phyloP scores from a whole-genome alignment of 352 stramenopile species.

The Globisporangium apiculatum region DNA sequence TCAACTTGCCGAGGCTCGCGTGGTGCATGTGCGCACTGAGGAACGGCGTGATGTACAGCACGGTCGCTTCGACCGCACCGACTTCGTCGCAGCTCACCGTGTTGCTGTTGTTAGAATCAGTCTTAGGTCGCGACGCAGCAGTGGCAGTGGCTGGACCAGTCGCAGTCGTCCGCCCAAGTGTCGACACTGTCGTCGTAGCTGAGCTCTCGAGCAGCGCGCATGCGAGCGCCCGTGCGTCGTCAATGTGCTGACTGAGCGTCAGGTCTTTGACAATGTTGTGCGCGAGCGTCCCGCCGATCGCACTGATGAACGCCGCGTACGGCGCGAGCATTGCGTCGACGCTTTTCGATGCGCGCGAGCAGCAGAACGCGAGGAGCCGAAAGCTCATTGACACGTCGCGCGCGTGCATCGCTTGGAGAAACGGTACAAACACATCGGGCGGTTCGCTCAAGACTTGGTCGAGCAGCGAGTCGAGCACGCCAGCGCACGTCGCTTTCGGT shows the following conservation, averaged over 20 bases:
- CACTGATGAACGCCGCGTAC: constrained; percentile 60
- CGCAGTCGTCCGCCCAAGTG: not conserved
- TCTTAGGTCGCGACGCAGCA: not conserved
- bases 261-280: constrained; percentile 65
- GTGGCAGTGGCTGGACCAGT: too few species aligned
- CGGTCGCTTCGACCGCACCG: constrained; percentile 49
- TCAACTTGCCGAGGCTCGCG: constrained; percentile 47
- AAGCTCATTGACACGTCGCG: constrained; percentile 71
- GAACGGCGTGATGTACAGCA: constrained; percentile 55
- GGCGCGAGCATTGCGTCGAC: constrained; percentile 48
- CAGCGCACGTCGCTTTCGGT: constrained; percentile 51
- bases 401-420: constrained; percentile 74
- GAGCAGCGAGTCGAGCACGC: constrained; percentile 74
- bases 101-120: not conserved
- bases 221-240: constrained; percentile 60
- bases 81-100: constrained; percentile 38
- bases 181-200: constrained; percentile 8
- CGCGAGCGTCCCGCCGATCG: constrained; percentile 36
- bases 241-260: constrained; percentile 66
- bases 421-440: constrained; percentile 62
- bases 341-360: constrained; percentile 41
- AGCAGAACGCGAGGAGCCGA: constrained; percentile 71
- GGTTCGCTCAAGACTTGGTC: constrained; percentile 73
- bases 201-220: constrained; percentile 46
- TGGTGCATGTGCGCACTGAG: constrained; percentile 66